phyloP scores from a whole-genome alignment of 129 eudicot species.

The Chrysanthemum makinoi region DNA sequence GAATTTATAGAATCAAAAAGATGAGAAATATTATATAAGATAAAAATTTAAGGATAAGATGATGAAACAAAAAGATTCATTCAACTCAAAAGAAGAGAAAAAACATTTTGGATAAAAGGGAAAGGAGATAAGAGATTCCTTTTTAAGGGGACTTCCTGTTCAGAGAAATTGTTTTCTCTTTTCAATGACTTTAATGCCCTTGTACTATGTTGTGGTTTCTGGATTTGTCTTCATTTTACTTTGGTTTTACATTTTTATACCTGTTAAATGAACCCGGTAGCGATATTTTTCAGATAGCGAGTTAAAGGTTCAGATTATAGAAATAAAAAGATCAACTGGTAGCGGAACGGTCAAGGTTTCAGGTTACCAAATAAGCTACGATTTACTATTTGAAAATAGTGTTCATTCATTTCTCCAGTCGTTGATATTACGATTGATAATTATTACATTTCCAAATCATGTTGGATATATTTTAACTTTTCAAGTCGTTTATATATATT shows the following conservation, averaged over 20 bases:
- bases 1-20: slow-evolving; percentile 15
- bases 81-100: not conserved
- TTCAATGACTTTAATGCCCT: not conserved
- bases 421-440: too few relatives aligned
- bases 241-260: not conserved
- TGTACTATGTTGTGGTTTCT: not conserved
- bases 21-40: slow-evolving; percentile 4
- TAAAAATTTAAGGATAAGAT: slow-evolving; percentile 10
- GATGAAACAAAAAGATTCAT: not conserved
- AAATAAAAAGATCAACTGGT: too few relatives aligned
- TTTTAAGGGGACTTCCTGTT: slow-evolving; percentile 24
- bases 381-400: too few relatives aligned
- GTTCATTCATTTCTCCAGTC: too few relatives aligned
- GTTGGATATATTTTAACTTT: too few relatives aligned
- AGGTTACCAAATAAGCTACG: too few relatives aligned
- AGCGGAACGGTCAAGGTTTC: too few relatives aligned
- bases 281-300: too few relatives aligned
- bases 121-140: slow-evolving; percentile 33
- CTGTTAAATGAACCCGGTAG: too few relatives aligned
- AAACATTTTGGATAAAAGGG: slow-evolving; percentile 25
- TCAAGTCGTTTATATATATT: too few relatives aligned
- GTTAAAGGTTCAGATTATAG: too few relatives aligned
- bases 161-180: not conserved
- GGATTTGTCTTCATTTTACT: not conserved
- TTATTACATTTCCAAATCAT: too few relatives aligned